These are phyloP conservation scores for Penicillium flavigenum DNA, from an alignment of 495 filamentous ascomycete species.

Conservation along the genomic window DNA sequence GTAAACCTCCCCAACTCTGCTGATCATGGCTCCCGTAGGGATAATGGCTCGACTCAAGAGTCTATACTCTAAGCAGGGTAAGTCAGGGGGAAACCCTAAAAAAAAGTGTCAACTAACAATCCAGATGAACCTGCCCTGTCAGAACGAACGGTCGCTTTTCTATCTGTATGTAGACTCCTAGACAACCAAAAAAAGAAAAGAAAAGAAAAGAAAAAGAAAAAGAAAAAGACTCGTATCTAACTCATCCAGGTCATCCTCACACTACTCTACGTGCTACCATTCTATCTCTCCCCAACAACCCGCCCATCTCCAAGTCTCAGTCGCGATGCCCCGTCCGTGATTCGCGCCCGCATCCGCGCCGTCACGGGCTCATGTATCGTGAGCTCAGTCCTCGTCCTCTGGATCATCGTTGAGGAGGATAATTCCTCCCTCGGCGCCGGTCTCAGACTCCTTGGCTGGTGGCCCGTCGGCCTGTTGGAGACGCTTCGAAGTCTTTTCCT, in stretches of 20 bases:
- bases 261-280: constrained; percentile 81
- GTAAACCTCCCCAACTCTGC: background rate
- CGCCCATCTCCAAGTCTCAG: constrained; percentile 79
- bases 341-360: constrained; percentile 77
- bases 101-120: constrained; percentile 15
- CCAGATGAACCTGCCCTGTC: constrained; percentile 51
- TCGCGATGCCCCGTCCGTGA: constrained; percentile 86
- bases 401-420: constrained; percentile 54
- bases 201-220: background rate
- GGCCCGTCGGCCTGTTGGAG: constrained; percentile 65
- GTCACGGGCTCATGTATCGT: constrained; percentile 69
- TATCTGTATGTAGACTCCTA: constrained; percentile 49
- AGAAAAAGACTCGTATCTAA: constrained; percentile 4
- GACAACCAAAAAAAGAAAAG: background rate
- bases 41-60: constrained; percentile 39
- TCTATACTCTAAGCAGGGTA: constrained; percentile 43
- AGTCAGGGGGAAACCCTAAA: constrained; percentile 7
- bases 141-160: constrained; percentile 42
- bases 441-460: constrained; percentile 69
- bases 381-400: constrained; percentile 59
- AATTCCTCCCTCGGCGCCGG: constrained; percentile 49
- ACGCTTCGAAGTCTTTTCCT: constrained; percentile 58
- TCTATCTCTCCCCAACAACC: constrained; percentile 79
- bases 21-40: constrained; percentile 39
- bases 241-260: constrained; percentile 66